phyloP scores from a whole-genome alignment of 2,329 filamentous ascomycete genomes.

The Phyllosticta ampelicida region DNA sequence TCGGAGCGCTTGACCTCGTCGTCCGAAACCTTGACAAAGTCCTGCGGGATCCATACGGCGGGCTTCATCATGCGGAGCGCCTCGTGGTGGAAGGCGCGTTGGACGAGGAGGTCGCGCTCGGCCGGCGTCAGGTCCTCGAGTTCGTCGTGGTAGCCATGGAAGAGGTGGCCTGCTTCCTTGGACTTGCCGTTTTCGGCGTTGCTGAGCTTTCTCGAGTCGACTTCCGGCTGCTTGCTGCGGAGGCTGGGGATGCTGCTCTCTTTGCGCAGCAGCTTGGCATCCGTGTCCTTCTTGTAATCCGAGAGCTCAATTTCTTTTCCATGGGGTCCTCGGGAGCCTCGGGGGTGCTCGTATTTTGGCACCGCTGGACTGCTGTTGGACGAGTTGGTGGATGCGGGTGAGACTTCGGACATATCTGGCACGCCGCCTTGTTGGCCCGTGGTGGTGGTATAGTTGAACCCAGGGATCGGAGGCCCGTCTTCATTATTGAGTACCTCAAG shows the following conservation, averaged over 20 bases:
- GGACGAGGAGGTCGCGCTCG: conserved; percentile 74
- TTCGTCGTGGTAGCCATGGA: conserved; percentile 80
- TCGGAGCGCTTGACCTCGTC: conserved; percentile 60
- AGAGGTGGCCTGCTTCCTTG: conserved; percentile 30
- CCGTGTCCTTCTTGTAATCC: background rate
- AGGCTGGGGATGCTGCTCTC: too few species aligned
- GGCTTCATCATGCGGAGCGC: conserved; percentile 76
- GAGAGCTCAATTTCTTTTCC: background rate
- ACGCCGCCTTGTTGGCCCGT: background rate
- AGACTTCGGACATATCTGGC: background rate
- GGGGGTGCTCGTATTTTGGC: background rate
- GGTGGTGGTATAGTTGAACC: background rate
- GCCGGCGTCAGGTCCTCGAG: conserved; percentile 88
- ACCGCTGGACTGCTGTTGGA: background rate
- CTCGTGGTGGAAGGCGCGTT: conserved; percentile 81
- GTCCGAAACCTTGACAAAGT: conserved; percentile 81
- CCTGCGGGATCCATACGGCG: conserved; percentile 86
- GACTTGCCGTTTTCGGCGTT: background rate
- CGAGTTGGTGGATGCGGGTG: background rate
- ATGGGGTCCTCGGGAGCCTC: background rate
- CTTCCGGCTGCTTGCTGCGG: too few species aligned
- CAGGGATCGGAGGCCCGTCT: conserved; percentile 22
- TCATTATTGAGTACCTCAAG: conserved; percentile 12
- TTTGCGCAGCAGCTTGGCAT: background rate
- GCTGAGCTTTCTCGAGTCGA: background rate